A percentile compares a stretch with the other conserved stretches of the same genome.
These are phyloP conservation scores for Phragmites australis DNA, from an alignment of 176 grass and related monocot genomes.

Conservation along the genomic window DNA sequence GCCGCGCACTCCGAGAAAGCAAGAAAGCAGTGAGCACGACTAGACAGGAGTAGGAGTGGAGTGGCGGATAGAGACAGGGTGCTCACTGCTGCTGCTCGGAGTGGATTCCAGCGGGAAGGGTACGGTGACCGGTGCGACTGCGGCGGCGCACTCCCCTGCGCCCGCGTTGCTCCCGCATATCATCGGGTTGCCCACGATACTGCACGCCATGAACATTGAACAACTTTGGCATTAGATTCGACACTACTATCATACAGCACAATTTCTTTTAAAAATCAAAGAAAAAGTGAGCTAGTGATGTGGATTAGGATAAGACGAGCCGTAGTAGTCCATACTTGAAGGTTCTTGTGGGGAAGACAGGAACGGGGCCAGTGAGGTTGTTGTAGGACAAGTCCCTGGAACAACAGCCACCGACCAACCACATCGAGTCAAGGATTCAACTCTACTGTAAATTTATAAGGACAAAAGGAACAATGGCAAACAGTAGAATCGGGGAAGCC, in stretches of 20 bases:
- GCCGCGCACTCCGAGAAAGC: constrained; percentile 25
- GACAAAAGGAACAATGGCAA: constrained; percentile 12
- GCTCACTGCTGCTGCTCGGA: constrained; percentile 53
- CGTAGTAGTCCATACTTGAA: constrained; percentile 52
- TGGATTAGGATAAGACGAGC: constrained; percentile 26
- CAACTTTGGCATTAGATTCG: neutral
- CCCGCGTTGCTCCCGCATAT: constrained; percentile 64
- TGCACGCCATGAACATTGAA: constrained; percentile 35
- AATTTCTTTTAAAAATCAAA: neutral
- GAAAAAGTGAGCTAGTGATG: too few relatives aligned
- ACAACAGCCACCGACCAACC: neutral
- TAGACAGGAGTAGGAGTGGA: constrained; percentile 11
- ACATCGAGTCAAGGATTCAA: constrained; percentile 1
- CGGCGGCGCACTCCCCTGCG: constrained; percentile 61
- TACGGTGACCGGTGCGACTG: constrained; percentile 41
- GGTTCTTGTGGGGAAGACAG: constrained; percentile 70
- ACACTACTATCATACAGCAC: neutral
- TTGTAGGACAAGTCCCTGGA: constrained; percentile 95
- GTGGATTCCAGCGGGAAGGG: constrained; percentile 73
- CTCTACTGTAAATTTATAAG: constrained; percentile 34
- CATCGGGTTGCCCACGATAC: constrained; percentile 84
- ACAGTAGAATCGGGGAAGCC: neutral
- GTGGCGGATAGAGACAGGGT: neutral
- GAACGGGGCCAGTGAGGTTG: constrained; percentile 79
- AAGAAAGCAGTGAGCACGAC: neutral